phyloP scores from a whole-genome alignment of 2,329 filamentous ascomycete genomes.

The Elsinoe perseae region DNA sequence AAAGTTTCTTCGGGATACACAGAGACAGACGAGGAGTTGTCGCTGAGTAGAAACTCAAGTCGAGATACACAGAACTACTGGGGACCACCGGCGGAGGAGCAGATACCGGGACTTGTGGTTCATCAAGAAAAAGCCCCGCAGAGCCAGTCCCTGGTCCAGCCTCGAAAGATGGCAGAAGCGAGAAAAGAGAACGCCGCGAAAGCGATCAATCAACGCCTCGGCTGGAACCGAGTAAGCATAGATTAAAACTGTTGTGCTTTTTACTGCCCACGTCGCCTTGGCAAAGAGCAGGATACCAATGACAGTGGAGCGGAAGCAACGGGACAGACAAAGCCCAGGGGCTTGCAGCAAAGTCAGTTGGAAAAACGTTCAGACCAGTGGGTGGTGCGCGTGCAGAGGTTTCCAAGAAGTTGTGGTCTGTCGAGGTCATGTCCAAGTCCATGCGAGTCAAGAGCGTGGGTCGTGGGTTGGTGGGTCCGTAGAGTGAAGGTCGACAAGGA shows the following conservation, averaged over 20 bases:
- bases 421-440: neutral
- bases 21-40: no score
- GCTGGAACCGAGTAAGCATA: slow-evolving; percentile 1
- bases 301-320: slow-evolving; percentile 1
- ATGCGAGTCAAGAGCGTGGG: slow-evolving; percentile 2
- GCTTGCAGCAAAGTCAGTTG: neutral
- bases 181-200: neutral
- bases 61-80: neutral
- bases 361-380: neutral
- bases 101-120: neutral
- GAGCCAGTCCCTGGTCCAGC: neutral
- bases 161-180: neutral
- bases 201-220: neutral
- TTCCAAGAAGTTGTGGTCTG: neutral
- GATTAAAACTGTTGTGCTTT: neutral
- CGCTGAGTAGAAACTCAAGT: neutral
- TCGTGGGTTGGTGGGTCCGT: neutral
- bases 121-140: neutral
- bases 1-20: no score
- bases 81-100: neutral
- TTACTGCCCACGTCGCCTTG: neutral
- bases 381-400: neutral
- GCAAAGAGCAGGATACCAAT: neutral
- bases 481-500: neutral
- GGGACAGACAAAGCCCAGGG: neutral